phyloP scores from a whole-genome alignment of 805 yeast species.

The Metschnikowia borealis region DNA sequence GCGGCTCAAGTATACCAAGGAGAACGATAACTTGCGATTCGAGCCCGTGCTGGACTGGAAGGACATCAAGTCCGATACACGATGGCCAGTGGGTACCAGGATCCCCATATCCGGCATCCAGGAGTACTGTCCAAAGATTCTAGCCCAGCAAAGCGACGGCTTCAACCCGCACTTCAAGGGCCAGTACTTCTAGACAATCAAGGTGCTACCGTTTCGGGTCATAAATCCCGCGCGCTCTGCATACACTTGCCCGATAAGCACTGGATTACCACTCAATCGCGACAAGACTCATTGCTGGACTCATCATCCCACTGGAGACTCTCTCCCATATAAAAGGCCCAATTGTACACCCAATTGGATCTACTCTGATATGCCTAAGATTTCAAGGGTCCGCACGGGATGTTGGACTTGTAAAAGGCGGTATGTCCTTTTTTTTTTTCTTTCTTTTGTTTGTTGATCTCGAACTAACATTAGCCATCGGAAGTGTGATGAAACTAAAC shows the following conservation, averaged over 20 bases:
- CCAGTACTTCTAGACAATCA: background rate
- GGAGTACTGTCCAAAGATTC: slow-evolving; percentile 22
- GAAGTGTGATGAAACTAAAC: slow-evolving; percentile 55
- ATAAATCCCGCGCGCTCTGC: slow-evolving; percentile 1
- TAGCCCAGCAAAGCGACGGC: background rate
- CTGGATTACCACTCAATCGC: background rate
- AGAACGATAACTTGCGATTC: slow-evolving; percentile 37
- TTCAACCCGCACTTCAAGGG: background rate
- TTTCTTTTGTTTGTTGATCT: too few species aligned
- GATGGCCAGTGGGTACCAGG: slow-evolving; percentile 40
- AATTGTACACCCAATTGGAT: too few species aligned
- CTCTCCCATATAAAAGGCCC: too few species aligned
- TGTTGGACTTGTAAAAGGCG: slow-evolving; percentile 56
- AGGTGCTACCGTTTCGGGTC: background rate
- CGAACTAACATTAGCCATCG: slow-evolving; percentile 36
- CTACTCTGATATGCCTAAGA: slow-evolving; percentile 27
- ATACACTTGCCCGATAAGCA: background rate
- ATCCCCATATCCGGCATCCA: slow-evolving; percentile 31
- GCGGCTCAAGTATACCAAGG: slow-evolving; percentile 40
- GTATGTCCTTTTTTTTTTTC: slow-evolving; percentile 21
- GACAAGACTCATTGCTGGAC: background rate
- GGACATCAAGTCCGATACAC: slow-evolving; percentile 34
- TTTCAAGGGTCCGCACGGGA: slow-evolving; percentile 51
- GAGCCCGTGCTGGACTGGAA: slow-evolving; percentile 34
- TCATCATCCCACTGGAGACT: too few species aligned